phyloP scores from a whole-genome alignment of 1,139 yeast genomes.

The Hansenula lynferdii region DNA sequence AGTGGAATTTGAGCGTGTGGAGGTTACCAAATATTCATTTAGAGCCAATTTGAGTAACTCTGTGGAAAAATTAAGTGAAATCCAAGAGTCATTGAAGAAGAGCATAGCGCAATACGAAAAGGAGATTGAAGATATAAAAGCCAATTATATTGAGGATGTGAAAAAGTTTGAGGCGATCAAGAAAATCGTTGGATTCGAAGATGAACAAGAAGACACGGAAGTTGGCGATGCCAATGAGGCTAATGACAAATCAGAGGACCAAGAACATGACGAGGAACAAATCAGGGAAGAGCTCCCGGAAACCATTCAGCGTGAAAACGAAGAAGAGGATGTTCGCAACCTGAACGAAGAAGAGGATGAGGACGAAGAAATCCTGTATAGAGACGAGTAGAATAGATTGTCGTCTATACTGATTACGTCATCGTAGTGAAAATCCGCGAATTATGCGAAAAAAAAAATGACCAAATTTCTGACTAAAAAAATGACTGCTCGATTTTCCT shows the following conservation, averaged over 20 bases:
- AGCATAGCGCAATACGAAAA: slow-evolving; percentile 7
- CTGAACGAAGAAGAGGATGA: neutral
- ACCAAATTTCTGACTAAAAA: too few species aligned
- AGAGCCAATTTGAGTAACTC: slow-evolving; percentile 3
- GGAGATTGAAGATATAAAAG: slow-evolving; percentile 12
- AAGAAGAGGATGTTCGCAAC: neutral
- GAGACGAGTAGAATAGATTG: neutral
- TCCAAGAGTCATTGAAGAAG: slow-evolving; percentile 5
- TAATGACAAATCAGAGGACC: slow-evolving; percentile 1
- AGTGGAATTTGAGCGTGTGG: slow-evolving; percentile 8
- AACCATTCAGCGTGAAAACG: neutral
- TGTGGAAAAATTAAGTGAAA: slow-evolving; percentile 5
- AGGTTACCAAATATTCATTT: slow-evolving; percentile 2
- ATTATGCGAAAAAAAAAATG: too few species aligned
- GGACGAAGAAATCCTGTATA: neutral
- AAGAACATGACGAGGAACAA: neutral
- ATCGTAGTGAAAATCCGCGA: too few species aligned
- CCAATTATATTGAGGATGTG: slow-evolving; percentile 11
- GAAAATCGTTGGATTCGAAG: slow-evolving; percentile 9
- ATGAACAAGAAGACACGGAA: neutral
- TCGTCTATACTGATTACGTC: too few species aligned
- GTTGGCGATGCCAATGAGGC: neutral
- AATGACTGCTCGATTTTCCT: too few species aligned
- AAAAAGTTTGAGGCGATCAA: slow-evolving; percentile 15
- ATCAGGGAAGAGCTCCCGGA: too few species aligned